Evolutionary conservation across 1,139 yeast genomes (phyloP), one percentile per base, ranked within the genome.

Genomic region (Diutina siamensis): DNA sequence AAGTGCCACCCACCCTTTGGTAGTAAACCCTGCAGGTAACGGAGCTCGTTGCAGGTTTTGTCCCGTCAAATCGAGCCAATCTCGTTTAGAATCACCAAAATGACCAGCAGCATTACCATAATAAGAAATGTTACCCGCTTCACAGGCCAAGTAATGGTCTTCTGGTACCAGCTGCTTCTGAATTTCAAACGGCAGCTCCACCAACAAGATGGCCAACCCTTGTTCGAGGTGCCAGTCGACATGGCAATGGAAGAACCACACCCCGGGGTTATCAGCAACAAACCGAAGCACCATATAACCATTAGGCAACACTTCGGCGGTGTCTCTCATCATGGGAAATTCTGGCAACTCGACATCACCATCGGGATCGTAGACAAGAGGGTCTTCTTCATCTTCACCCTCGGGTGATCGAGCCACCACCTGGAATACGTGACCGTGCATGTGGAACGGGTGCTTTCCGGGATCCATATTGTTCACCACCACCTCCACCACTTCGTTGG

Each of bases 201-300:
- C 67, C 35, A 83, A 72, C 2, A 76, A 72, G 48, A 81, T 65
- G 15, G 88, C 89, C 50, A 87, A 72, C 50, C 96, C 96, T 64
- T 86, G 95, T 56, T 78, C 80, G 68, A 87, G 74, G 67, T 87
- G 96, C 96, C 96, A 87, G 57, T 87, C 95, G 53, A 87, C 81
- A 57, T 87, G 96, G 65, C 96, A 88, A 62, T 87, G 96, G 85
- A 87, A 87, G 57, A 83, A 71, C 94, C 95, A 86, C 38, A 85
- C 87, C 56, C 95, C 95, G 25, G 95, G 95, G 61, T 86, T 85
- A 56, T 82, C 78, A 46, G 94, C 87, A 53, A 67, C 73, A 60
- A 83, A 82, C 57, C 94, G 67, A 44, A 83, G 52, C 3, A 81
- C 87, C 44, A 79, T 57, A 55, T 78, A 74, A 0, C 88, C 84